Evolutionary conservation across 441 rosid genomes (phyloP).

Genomic region (Erodium trifolium): DNA sequence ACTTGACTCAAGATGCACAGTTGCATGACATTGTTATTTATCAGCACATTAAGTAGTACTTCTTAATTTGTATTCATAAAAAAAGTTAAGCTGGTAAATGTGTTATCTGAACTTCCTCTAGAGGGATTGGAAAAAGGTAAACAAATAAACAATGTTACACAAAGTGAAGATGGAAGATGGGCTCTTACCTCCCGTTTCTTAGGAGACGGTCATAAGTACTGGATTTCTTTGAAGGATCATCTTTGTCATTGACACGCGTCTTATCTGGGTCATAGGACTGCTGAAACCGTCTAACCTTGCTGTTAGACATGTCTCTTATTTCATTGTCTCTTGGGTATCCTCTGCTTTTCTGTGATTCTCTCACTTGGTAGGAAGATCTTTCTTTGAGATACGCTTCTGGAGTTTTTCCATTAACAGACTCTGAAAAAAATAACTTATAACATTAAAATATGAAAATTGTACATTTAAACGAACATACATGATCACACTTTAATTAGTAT

Average conservation of each 20-base stretch:
- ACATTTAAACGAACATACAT: conserved; percentile 7
- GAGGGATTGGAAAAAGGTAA: conserved; percentile 9
- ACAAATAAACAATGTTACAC: conserved; percentile 13
- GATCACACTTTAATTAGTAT: conserved; percentile 13
- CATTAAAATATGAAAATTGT: not conserved
- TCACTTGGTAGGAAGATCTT: conserved; percentile 25
- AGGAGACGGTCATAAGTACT: conserved; percentile 49
- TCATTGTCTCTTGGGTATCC: conserved; percentile 28
- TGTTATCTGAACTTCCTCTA: not conserved
- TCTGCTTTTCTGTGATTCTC: conserved; percentile 27
- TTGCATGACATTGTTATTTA: not conserved
- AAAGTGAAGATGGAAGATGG: conserved; percentile 13
- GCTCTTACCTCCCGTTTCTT: conserved; percentile 58
- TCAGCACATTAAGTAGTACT: not conserved
- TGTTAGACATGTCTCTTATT: conserved; percentile 30
- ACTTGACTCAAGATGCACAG: conserved; percentile 14
- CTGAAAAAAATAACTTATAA: conserved; percentile 26
- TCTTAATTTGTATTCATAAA: not conserved
- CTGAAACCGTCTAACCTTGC: conserved; percentile 26
- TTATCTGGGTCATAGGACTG: conserved; percentile 17
- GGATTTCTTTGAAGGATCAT: conserved; percentile 26
- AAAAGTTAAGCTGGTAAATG: not conserved
- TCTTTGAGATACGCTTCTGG: conserved; percentile 13
- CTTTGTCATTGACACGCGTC: conserved; percentile 16
- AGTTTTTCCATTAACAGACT: conserved; percentile 29